Base-by-base conservation (phyloP, 1,284 basidiomycete genomes). In the Clitocybe nebularis region DNA sequence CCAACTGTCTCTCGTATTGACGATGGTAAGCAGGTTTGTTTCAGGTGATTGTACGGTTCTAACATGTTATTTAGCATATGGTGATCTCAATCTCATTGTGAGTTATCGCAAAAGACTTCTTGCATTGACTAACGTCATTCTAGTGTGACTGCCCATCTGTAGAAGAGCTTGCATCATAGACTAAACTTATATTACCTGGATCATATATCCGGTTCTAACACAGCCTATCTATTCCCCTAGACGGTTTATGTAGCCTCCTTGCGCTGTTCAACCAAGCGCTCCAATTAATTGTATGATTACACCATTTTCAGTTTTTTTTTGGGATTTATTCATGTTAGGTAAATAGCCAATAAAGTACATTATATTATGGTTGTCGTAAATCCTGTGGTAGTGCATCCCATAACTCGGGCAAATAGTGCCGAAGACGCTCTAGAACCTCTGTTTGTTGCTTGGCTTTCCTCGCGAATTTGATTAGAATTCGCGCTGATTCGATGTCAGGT, bases 61-160 rank as follows among this genome's bases (percentile, higher is more conserved):
- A 4, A 43, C 32, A 23, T 44, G 32, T 41, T 43, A n/a, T n/a
- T 7, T 38, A 87, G 84, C 85, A 4, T 91, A 85, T 56, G 89
- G 89, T 35, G 89, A 93, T 60, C 66, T 87, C 45, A 85, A 92
- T 59, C 72, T 90, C 21, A 71, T 89, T 58, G 86, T 88, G 57
- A 73, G 86, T 77, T 40, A 10, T 22, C 13, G 45, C 17, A 28
- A 22, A 34, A 45, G 43, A 8, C 9, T 13, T 1, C 25, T 11
- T 8, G 39, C 46, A 4, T 36, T 44, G 13, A 20, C 23, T 25
- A 14, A 43, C 53, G 45, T 51, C 44, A 44, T 26, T 46, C 16
- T 45, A 87, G 83, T 96, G 92, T 60, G 88, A 93, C 61, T 96
- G 92, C 56, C 89, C 89, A 22, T 77, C 85, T 2, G 91, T 94